Percentiles rank a stretch among this genome's conserved stretches.
Conservation (phyloP, 306 rosid genomes). For the Quercus mongolica region DNA sequence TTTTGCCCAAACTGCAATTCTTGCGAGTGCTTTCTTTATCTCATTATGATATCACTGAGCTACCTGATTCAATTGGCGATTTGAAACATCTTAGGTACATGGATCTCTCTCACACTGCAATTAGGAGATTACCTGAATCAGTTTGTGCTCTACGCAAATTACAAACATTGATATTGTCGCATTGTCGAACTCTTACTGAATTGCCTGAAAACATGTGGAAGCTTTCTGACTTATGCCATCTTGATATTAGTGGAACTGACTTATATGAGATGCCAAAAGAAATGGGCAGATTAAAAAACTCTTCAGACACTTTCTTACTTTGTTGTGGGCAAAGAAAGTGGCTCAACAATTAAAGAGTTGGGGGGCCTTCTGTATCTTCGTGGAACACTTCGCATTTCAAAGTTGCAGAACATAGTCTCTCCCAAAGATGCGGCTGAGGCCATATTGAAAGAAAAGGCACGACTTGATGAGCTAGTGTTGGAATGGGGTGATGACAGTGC, state of each 20-base stretch:
- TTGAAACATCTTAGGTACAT: not conserved
- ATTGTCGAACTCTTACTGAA: not conserved
- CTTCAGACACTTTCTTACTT: not conserved
- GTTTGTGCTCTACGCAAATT: not conserved
- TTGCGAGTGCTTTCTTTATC: no score
- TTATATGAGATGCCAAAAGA: not conserved
- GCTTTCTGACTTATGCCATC: not conserved
- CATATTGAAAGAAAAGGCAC: not conserved
- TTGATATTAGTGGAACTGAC: not conserved
- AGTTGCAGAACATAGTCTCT: conserved; percentile 1
- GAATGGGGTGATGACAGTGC: not conserved
- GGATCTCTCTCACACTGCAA: no score
- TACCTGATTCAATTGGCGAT: not conserved
- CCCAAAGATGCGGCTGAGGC: not conserved
- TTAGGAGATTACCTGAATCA: not conserved
- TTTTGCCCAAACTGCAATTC: no score
- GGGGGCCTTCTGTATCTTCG: not conserved
- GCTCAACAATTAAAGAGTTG: not conserved
- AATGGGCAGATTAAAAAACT: not conserved
- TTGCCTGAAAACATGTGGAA: not conserved
- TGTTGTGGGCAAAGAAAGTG: not conserved
- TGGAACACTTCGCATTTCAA: not conserved
- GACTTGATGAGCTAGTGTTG: not conserved
- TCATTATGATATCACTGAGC: no score
- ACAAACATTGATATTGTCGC: not conserved